Conservation (phyloP, 176 grass and related monocot species). For the Oryza glaberrima region DNA sequence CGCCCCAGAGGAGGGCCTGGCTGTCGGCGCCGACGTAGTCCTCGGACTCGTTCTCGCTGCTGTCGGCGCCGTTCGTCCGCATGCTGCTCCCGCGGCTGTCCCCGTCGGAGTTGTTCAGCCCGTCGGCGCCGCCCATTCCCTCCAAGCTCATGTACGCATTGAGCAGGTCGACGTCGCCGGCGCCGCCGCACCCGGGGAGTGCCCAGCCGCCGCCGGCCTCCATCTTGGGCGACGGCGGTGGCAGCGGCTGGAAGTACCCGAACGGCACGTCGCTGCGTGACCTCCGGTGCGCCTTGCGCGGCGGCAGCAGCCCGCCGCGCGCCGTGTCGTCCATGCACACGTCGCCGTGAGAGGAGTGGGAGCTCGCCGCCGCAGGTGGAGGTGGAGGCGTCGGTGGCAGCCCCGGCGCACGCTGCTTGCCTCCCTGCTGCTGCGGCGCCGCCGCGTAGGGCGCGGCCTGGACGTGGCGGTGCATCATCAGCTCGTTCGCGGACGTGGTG, state of each 20-base stretch:
- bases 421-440: neutral
- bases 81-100: slow-evolving; percentile 84
- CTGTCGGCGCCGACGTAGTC: slow-evolving; percentile 60
- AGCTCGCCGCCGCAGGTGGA: slow-evolving; percentile 11
- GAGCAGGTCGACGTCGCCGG: slow-evolving; percentile 70
- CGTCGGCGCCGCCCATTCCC: slow-evolving; percentile 58
- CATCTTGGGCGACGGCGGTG: slow-evolving; percentile 53
- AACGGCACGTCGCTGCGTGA: slow-evolving; percentile 79
- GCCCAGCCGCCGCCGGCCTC: slow-evolving; percentile 46
- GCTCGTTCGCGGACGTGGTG: slow-evolving; percentile 53
- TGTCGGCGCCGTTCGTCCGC: slow-evolving; percentile 80
- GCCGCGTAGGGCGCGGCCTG: slow-evolving; percentile 42
- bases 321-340: slow-evolving; percentile 63
- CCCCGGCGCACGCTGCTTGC: slow-evolving; percentile 48
- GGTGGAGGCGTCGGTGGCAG: slow-evolving; percentile 57
- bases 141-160: slow-evolving; percentile 92
- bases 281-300: slow-evolving; percentile 70
- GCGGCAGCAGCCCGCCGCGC: slow-evolving; percentile 35
- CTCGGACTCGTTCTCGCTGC: slow-evolving; percentile 95
- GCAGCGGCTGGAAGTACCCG: slow-evolving; percentile 63
- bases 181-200: neutral
- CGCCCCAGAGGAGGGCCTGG: slow-evolving; percentile 52
- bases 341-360: slow-evolving; percentile 48
- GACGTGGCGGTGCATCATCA: slow-evolving; percentile 61
- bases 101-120: slow-evolving; percentile 78